A percentile compares a stretch with the other conserved stretches of the same genome.
Conservation (phyloP, 495 filamentous ascomycete species). For the Talaromyces ruber region DNA sequence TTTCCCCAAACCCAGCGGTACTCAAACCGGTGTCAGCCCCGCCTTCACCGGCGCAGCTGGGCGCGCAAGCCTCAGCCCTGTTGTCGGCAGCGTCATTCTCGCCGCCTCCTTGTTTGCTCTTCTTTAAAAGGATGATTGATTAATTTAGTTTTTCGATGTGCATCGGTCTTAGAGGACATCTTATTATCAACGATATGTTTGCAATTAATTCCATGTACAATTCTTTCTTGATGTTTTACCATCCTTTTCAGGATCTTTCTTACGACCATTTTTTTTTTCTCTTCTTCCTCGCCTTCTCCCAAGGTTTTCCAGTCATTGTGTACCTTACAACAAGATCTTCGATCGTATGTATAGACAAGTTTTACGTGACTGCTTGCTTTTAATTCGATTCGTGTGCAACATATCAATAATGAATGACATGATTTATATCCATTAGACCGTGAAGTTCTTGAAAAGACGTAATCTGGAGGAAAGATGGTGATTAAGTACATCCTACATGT, state of each 20-base stretch:
- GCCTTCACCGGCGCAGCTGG: slow-evolving; percentile 8
- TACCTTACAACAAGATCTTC: not conserved
- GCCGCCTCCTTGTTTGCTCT: not conserved
- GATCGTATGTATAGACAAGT: not conserved
- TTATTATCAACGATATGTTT: slow-evolving; percentile 5
- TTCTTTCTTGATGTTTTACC: not conserved
- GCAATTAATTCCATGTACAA: slow-evolving; percentile 1
- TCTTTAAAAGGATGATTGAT: slow-evolving; percentile 2
- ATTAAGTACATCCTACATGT: not conserved
- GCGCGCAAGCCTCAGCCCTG: slow-evolving; percentile 1
- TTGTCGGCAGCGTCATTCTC: not conserved
- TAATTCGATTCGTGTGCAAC: slow-evolving; percentile 1
- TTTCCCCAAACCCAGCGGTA: not conserved
- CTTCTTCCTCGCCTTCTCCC: not conserved
- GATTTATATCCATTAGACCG: not conserved
- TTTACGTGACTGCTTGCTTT: not conserved
- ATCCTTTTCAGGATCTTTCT: not conserved
- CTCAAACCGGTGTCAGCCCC: slow-evolving; percentile 3
- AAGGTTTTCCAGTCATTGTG: not conserved
- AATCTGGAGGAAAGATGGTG: not conserved
- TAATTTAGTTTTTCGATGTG: not conserved
- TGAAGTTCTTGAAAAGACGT: not conserved
- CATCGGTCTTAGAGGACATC: not conserved
- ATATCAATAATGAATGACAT: slow-evolving; percentile 3
- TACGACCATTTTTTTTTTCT: not conserved